phyloP scores from a whole-genome alignment of 768 basidiomycete genomes.

The Mycena rebaudengoi region DNA sequence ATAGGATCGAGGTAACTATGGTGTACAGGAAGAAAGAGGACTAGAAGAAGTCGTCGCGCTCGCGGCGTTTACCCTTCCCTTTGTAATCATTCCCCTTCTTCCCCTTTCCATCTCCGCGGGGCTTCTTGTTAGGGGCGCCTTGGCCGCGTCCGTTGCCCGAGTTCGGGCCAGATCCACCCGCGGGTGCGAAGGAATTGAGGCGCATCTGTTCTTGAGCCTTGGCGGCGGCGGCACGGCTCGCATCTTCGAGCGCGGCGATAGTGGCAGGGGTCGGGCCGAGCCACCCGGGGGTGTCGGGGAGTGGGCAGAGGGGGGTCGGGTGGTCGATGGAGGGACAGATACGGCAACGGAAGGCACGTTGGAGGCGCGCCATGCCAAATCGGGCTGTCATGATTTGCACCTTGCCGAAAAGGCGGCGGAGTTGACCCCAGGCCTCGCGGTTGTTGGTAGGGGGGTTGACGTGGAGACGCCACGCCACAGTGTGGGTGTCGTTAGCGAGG shows the following conservation, averaged over 20 bases:
- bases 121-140: background rate
- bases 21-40: background rate
- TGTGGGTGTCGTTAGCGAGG: background rate
- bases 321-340: background rate
- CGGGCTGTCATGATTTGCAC: background rate
- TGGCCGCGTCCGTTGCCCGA: background rate
- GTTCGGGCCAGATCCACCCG: background rate
- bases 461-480: background rate
- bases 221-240: background rate
- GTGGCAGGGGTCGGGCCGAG: background rate
- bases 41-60: background rate
- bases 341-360: background rate
- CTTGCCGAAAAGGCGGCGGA: slow-evolving; percentile 2
- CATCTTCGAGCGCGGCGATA: background rate
- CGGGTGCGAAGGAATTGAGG: background rate
- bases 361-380: background rate
- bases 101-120: background rate
- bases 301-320: background rate
- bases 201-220: background rate
- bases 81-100: background rate
- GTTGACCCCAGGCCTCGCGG: background rate
- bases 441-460: background rate
- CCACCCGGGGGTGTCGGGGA: background rate
- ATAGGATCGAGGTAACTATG: background rate
- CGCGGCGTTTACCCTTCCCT: no score